Evolutionary conservation across 148 eudicot genomes (phyloP).

Genomic region (Fagopyrum esculentum): DNA sequence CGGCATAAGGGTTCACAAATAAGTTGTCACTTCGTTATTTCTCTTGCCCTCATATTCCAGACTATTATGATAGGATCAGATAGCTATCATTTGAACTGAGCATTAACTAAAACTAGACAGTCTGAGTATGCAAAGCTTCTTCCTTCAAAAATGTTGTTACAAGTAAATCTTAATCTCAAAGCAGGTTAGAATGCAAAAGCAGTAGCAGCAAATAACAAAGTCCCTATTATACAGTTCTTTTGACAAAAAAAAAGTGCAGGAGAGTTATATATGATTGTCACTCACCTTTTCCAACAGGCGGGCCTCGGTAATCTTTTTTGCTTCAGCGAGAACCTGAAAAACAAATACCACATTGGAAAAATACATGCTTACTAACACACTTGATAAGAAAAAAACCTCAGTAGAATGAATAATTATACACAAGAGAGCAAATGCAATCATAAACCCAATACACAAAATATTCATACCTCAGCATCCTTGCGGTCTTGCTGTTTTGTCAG

Average conservation of each 20-base stretch:
- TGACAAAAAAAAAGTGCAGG: neutral
- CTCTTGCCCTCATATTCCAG: neutral
- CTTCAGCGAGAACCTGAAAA: slow-evolving; percentile 82
- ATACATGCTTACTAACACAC: neutral
- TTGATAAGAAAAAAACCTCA: neutral
- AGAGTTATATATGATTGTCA: neutral
- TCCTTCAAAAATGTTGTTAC: neutral
- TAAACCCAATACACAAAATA: slow-evolving; percentile 4
- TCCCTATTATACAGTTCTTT: neutral
- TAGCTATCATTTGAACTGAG: neutral
- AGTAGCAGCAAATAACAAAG: neutral
- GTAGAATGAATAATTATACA: neutral
- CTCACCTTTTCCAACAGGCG: slow-evolving; percentile 71
- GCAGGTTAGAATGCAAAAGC: neutral
- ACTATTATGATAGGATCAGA: neutral
- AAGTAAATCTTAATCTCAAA: neutral
- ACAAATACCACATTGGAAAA: slow-evolving; percentile 1
- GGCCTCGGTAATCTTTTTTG: slow-evolving; percentile 67
- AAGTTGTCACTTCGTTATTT: neutral
- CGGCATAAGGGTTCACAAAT: neutral
- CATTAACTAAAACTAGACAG: neutral
- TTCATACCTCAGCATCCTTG: slow-evolving; percentile 83
- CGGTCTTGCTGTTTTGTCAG: slow-evolving; percentile 93
- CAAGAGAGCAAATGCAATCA: neutral
- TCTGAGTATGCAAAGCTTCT: neutral